Percentiles rank a stretch among this genome's conserved stretches.
Evolutionary conservation across 768 basidiomycete genomes (phyloP).

Genomic region (Mycena latifolia): DNA sequence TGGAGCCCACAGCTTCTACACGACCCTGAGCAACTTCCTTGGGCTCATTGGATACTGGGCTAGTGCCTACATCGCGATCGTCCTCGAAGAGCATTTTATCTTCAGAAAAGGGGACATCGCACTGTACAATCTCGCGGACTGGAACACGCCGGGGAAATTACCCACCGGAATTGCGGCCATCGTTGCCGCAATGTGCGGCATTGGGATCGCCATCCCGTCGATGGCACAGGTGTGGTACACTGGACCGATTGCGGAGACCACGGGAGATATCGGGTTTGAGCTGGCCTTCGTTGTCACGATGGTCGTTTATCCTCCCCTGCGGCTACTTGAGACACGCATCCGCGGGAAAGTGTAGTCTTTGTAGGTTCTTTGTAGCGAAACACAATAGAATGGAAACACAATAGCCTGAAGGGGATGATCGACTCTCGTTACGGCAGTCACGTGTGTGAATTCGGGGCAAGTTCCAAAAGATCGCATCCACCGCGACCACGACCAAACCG

Average conservation of each 20-base stretch:
- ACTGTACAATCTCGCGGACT: conserved; percentile 65
- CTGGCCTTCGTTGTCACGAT: conserved; percentile 69
- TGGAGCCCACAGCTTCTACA: conserved; percentile 80
- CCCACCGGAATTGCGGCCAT: conserved; percentile 81
- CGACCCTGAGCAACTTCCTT: conserved; percentile 79
- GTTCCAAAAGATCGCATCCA: neutral
- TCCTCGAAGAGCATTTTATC: conserved; percentile 77
- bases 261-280: conserved; percentile 90
- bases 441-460: neutral
- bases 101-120: conserved; percentile 68
- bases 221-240: conserved; percentile 85
- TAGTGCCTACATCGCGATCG: conserved; percentile 69
- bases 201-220: conserved; percentile 71
- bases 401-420: conserved; percentile 12
- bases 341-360: conserved; percentile 32
- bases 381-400: conserved; percentile 1
- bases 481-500: too few species aligned
- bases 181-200: conserved; percentile 61
- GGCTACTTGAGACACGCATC: conserved; percentile 60
- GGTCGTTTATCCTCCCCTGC: conserved; percentile 69
- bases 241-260: conserved; percentile 75
- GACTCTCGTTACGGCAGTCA: neutral
- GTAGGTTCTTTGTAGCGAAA: conserved; percentile 6
- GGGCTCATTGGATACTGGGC: conserved; percentile 81
- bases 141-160: conserved; percentile 68